Percentiles rank a stretch among this genome's conserved stretches.
Conservation (phyloP, 192 early-diverging fungal species). For the Endogone sp. region DNA sequence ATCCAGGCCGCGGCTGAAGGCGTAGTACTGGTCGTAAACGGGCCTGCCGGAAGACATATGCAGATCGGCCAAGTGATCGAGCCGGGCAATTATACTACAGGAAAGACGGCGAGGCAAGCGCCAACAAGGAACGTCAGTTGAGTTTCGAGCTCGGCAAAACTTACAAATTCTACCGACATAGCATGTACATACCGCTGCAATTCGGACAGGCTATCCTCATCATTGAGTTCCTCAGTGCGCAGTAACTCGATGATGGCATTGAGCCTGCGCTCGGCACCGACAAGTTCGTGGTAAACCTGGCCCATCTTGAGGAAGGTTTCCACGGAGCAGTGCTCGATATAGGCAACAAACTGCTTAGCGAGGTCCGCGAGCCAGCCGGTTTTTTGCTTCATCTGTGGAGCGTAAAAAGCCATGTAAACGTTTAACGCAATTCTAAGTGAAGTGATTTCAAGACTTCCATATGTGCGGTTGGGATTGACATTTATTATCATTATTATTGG, state of each 20-base stretch:
- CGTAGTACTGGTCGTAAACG: slow-evolving; percentile 37
- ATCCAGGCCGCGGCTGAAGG: slow-evolving; percentile 48
- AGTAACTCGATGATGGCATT: slow-evolving; percentile 71
- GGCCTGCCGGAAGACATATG: slow-evolving; percentile 41
- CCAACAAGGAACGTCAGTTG: no score
- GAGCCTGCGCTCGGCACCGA: slow-evolving; percentile 75
- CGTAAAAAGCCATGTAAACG: not conserved
- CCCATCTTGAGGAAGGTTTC: slow-evolving; percentile 71
- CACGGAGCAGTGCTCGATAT: slow-evolving; percentile 60
- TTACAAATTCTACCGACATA: no score
- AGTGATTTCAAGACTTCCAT: not conserved
- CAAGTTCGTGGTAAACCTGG: slow-evolving; percentile 71
- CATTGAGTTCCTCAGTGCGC: slow-evolving; percentile 74
- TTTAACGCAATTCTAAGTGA: not conserved
- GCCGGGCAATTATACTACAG: slow-evolving; percentile 58
- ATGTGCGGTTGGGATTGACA: not conserved
- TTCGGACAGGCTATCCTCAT: slow-evolving; percentile 61
- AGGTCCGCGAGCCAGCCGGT: slow-evolving; percentile 64
- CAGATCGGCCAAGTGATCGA: slow-evolving; percentile 61
- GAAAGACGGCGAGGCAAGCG: no score
- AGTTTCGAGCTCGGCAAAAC: no score
- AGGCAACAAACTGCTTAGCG: slow-evolving; percentile 62
- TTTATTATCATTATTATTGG: not conserved
- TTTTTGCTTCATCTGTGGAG: slow-evolving; percentile 52
- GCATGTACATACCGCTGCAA: slow-evolving; percentile 47